A percentile compares a stretch with the other conserved stretches of the same genome.
These are phyloP conservation scores for Botryotinia calthae DNA, from an alignment of 2,329 filamentous ascomycete genomes.

Conservation along the genomic window DNA sequence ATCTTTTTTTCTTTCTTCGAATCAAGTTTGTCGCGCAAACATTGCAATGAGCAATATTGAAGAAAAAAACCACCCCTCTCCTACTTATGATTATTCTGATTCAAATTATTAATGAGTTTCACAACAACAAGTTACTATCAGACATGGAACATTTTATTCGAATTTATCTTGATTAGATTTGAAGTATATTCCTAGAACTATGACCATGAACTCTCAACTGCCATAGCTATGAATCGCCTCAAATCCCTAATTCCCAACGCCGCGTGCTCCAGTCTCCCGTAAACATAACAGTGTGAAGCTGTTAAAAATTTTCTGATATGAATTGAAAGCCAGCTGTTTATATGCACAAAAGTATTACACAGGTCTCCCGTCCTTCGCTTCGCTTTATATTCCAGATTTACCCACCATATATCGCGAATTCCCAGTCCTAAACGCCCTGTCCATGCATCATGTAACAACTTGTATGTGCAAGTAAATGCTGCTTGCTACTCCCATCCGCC, in stretches of 20 bases:
- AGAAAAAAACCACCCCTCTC: background rate
- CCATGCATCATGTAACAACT: background rate
- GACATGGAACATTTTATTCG: background rate
- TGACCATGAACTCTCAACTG: background rate
- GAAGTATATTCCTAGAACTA: background rate
- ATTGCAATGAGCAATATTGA: background rate
- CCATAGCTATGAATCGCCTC: background rate
- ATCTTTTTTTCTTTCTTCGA: background rate
- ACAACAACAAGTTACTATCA: background rate
- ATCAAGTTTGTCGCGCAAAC: background rate
- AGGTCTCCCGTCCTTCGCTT: background rate
- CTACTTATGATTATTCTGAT: background rate
- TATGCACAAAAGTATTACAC: slow-evolving; percentile 18
- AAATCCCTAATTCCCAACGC: background rate
- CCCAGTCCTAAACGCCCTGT: background rate
- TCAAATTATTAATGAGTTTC: background rate
- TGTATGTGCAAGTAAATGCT: background rate
- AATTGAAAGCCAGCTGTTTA: background rate
- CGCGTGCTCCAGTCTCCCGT: background rate
- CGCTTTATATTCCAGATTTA: background rate
- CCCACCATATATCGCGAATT: background rate
- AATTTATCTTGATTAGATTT: background rate
- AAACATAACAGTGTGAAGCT: background rate
- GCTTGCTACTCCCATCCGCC: background rate
- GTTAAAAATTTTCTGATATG: background rate